Evolutionary conservation across 23 red algal species (phyloP).

Genomic region (Porphyridium purpureum): DNA sequence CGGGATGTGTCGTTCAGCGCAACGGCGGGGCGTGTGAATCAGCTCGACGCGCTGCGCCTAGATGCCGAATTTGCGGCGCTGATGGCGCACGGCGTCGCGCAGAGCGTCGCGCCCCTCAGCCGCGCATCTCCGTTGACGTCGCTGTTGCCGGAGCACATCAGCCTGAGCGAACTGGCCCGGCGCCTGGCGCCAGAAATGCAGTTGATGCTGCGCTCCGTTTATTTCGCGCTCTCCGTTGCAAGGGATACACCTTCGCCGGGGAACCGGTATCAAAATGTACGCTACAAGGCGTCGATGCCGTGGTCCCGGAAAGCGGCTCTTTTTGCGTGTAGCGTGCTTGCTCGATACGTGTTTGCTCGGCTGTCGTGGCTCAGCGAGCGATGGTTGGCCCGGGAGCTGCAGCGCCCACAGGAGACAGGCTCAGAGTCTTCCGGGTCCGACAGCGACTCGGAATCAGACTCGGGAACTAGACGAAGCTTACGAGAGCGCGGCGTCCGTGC

Average conservation of each 20-base stretch:
- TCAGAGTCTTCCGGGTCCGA: neutral
- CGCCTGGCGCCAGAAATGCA: slow-evolving; percentile 4
- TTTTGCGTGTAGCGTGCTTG: neutral
- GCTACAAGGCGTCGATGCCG: neutral
- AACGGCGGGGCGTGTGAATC: slow-evolving; percentile 7
- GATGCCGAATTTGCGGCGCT: slow-evolving; percentile 6
- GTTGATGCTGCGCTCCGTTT: slow-evolving; percentile 1
- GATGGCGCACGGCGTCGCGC: neutral
- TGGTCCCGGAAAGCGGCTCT: neutral
- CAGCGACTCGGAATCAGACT: slow-evolving; percentile 1
- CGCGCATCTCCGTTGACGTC: neutral
- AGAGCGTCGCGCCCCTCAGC: neutral
- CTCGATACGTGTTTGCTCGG: neutral
- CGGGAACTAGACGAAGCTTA: neutral
- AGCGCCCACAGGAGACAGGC: neutral
- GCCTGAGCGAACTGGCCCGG: neutral
- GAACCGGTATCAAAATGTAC: neutral
- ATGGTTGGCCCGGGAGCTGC: neutral
- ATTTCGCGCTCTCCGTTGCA: slow-evolving; percentile 1
- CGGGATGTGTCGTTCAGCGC: neutral
- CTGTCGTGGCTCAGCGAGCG: neutral
- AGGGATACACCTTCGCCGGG: neutral
- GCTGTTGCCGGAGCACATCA: neutral
- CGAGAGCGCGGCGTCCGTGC: neutral
- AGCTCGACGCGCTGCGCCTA: slow-evolving; percentile 6